Percentiles rank a stretch among this genome's conserved stretches.
These are phyloP conservation scores for Acanthamoeba healyi DNA, from an alignment of 208 protist species.

Conservation along the genomic window DNA sequence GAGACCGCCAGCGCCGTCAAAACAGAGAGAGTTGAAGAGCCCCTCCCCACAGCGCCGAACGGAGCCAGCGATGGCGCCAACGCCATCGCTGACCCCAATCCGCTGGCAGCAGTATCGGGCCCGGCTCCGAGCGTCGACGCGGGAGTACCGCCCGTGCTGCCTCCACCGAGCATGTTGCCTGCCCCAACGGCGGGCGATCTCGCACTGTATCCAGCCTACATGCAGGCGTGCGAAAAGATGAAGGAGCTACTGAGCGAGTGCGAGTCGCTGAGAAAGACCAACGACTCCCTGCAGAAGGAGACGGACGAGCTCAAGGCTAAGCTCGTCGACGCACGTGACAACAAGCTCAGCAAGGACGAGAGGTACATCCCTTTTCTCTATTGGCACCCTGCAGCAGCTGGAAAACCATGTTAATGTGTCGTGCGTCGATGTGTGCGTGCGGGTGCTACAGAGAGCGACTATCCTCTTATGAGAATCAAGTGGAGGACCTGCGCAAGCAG, in stretches of 20 bases:
- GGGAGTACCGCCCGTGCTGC: neutral
- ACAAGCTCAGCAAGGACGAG: neutral
- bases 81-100: too few relatives aligned
- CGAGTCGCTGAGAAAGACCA: neutral
- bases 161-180: too few relatives aligned
- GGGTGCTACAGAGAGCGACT: neutral
- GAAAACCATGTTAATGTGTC: too few relatives aligned
- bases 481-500: slow-evolving; percentile 39
- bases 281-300: neutral
- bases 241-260: slow-evolving; percentile 33
- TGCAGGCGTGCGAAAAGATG: slow-evolving; percentile 33
- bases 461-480: neutral
- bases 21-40: too few relatives aligned
- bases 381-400: too few relatives aligned
- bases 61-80: too few relatives aligned
- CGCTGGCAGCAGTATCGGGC: too few relatives aligned
- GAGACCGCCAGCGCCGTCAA: neutral
- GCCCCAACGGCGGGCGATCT: neutral
- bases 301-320: slow-evolving; percentile 3
- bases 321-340: neutral
- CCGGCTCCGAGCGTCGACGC: neutral
- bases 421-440: neutral
- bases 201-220: neutral
- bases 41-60: too few relatives aligned
- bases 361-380: neutral